Base-by-base conservation (phyloP, 768 basidiomycete genomes). In the Boletus pseudo-olivaceus region DNA sequence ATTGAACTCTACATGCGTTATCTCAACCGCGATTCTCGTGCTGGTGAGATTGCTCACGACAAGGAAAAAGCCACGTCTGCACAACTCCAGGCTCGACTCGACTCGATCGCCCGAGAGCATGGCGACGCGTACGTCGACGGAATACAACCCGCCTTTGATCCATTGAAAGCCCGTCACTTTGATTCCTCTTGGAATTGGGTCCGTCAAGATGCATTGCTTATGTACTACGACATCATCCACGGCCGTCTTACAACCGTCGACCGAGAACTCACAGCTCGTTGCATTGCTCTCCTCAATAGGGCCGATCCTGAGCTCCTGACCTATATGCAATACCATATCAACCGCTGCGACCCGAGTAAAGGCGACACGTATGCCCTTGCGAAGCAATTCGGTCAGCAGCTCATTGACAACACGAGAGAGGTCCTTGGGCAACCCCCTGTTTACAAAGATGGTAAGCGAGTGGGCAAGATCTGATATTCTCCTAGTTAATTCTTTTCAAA, bases 101-200 rank as follows among this genome's bases (percentile, higher is more conserved):
- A 98, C 67, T 84, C 84, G 55, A 93, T 99, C 67, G 76, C 83
- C 42, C 80, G 83, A 57, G 97, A 99, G 67, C 97, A 99, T 61
- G 97, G 97, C 29, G 95, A 98, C 53, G 70, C 78, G 0, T 99
- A 99, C 73, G 77, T 98, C 55, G 88, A 95, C 32, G 97, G 97
- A 41, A 95, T 98, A 56, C 90, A 95, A 66, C 97, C 97, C 10
- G 80, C 83, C 54, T 99, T 99, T 72, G 92, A 96, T 66, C 87
- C 91, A 3, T 78, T 98, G 64, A 98, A 99, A 73, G 97, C 95
- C 12, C 90, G 97, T 43, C 94, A 88, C 68, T 98, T 99, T 78
- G 95, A 98, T 69, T 98, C 96, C 2, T 93, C 90, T 7, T 99
- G 96, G 97, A 99, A 99, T 68, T 99, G 97, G 97, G 96, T 89